Evolutionary conservation across 345 rosid species (phyloP).

Genomic region (Acer saccharum): DNA sequence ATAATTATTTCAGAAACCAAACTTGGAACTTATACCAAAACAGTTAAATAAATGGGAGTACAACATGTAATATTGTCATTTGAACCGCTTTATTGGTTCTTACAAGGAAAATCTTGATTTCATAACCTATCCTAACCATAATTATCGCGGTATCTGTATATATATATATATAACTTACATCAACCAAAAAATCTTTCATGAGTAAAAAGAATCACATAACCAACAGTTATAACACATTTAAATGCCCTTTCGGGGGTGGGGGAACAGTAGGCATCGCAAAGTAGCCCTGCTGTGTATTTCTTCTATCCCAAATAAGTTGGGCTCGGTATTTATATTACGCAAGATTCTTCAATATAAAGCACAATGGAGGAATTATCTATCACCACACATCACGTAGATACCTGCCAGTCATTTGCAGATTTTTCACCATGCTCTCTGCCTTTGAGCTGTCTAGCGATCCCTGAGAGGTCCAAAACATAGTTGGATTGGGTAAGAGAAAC

Average conservation of each 20-base stretch:
- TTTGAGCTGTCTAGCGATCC: conserved; percentile 74
- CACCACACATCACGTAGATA: conserved; percentile 96
- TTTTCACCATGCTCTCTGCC: conserved; percentile 89
- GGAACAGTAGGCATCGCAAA: neutral
- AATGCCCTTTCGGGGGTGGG: conserved; percentile 1
- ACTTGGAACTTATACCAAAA: neutral
- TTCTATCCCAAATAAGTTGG: conserved; percentile 8
- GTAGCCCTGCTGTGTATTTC: neutral
- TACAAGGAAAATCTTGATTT: conserved; percentile 7
- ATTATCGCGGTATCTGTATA: conserved; percentile 12
- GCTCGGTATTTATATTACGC: neutral
- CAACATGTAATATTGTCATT: neutral
- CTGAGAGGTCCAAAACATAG: conserved; percentile 38
- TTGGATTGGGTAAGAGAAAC: neutral
- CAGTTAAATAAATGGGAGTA: neutral
- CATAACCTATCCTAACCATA: conserved; percentile 2
- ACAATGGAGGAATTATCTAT: conserved; percentile 22
- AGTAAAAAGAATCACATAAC: conserved; percentile 29
- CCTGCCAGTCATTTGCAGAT: conserved; percentile 83
- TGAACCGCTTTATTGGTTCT: conserved; percentile 21
- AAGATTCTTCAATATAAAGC: neutral
- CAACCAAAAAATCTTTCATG: conserved; percentile 27
- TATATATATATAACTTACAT: conserved; percentile 29
- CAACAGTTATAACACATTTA: neutral
- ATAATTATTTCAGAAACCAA: neutral